These are phyloP conservation scores for Conticribra guillardii DNA, from an alignment of 108 stramenopile genomes.

Conservation along the genomic window DNA sequence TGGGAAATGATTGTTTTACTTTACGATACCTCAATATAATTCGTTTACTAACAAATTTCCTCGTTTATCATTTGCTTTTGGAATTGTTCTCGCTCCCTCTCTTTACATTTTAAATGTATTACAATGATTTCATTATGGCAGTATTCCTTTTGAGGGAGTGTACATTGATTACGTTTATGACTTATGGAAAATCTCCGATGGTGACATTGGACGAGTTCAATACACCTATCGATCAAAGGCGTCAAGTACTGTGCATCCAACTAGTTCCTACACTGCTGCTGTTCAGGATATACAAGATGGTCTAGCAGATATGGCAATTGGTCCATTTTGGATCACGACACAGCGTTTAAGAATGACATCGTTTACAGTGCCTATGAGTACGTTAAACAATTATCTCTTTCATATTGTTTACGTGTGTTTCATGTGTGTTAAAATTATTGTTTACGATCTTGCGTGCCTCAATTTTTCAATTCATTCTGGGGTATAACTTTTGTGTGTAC, in stretches of 20 bases:
- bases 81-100: neutral
- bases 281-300: slow-evolving; percentile 1
- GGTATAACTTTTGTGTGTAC: neutral
- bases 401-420: no score
- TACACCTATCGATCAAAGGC: neutral
- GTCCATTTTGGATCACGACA: slow-evolving; percentile 1
- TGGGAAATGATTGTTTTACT: no score
- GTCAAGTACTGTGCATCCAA: neutral
- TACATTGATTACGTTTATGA: neutral
- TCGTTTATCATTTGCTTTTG: neutral
- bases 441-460: no score
- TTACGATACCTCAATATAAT: no score
- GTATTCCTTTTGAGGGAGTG: neutral
- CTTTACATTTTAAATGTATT: neutral
- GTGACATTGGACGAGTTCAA: neutral
- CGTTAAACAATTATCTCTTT: no score
- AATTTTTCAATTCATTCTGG: no score
- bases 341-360: neutral
- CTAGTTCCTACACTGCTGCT: slow-evolving; percentile 3
- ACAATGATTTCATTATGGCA: no score
- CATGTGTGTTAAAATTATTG: no score
- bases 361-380: neutral
- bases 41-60: no score
- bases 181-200: neutral
- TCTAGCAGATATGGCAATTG: neutral